Percentiles rank a stretch among this genome's conserved stretches.
Evolutionary conservation across 257 asterid species (phyloP).

Genomic region (Misopates orontium): DNA sequence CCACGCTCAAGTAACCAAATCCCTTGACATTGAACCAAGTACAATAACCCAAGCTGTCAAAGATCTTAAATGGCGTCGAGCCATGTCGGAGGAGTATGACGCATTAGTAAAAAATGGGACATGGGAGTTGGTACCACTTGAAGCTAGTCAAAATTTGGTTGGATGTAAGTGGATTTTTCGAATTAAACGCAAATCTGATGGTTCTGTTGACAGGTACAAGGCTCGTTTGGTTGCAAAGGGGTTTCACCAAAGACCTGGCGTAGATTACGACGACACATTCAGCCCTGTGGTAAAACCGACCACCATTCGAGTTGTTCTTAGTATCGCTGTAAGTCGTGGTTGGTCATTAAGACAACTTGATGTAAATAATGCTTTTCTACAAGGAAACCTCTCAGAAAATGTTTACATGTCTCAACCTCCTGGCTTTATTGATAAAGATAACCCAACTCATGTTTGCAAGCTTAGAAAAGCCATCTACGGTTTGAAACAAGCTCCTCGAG

Average conservation of each 20-base stretch:
- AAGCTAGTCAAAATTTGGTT: neutral
- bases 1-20: neutral
- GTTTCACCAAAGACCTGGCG: no score
- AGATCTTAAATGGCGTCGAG: neutral
- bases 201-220: slow-evolving; percentile 1
- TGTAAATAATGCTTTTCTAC: no score
- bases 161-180: no score
- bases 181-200: slow-evolving; percentile 2
- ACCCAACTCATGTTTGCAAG: no score
- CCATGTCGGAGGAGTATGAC: neutral
- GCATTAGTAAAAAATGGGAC: slow-evolving; percentile 1
- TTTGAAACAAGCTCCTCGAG: slow-evolving; percentile 10
- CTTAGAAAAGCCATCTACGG: no score
- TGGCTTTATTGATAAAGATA: neutral
- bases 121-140: slow-evolving; percentile 7
- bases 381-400: neutral
- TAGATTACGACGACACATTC: neutral
- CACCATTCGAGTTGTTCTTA: neutral
- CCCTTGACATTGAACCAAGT: neutral
- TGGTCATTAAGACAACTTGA: no score
- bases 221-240: slow-evolving; percentile 19
- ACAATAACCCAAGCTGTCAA: neutral
- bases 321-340: neutral
- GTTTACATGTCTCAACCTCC: neutral
- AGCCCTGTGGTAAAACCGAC: neutral